phyloP scores from a whole-genome alignment of 257 asterid species.

The Fraxinus americana region DNA sequence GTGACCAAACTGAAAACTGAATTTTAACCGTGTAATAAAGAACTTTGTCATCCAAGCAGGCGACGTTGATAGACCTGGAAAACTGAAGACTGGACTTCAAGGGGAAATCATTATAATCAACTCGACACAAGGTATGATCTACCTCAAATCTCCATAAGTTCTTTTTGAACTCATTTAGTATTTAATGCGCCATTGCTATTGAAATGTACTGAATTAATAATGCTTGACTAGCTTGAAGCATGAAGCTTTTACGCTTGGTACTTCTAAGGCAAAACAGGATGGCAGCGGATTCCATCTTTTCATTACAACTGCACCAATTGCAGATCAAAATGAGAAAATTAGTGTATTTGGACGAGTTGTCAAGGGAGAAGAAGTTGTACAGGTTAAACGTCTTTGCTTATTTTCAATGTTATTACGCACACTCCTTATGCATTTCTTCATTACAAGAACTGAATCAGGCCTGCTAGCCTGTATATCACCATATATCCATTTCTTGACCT shows the following conservation, averaged over 20 bases:
- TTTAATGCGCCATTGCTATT: not conserved
- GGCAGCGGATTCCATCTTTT: constrained; percentile 74
- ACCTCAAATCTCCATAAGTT: constrained; percentile 15
- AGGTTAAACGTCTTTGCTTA: constrained; percentile 45
- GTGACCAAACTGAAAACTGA: constrained; percentile 15
- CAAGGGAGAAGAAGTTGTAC: constrained; percentile 97
- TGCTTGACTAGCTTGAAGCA: constrained; percentile 64
- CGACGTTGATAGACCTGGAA: constrained; percentile 61
- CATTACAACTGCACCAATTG: constrained; percentile 92
- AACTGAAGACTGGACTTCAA: constrained; percentile 85
- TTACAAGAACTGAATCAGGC: not conserved
- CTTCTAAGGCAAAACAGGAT: constrained; percentile 68
- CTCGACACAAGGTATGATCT: constrained; percentile 77
- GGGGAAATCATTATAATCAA: constrained; percentile 83
- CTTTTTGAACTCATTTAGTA: not conserved
- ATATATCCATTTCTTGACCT: not conserved
- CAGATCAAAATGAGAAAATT: constrained; percentile 80
- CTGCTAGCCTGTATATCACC: not conserved
- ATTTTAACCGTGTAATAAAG: constrained; percentile 82
- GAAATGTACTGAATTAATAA: not conserved
- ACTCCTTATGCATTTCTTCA: not conserved
- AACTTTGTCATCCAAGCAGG: constrained; percentile 93
- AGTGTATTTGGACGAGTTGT: constrained; percentile 86
- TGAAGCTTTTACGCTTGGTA: constrained; percentile 98
- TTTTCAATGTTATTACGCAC: not conserved